Conservation (phyloP, 2,329 filamentous ascomycete genomes). For the Penicillium verrucosum region DNA sequence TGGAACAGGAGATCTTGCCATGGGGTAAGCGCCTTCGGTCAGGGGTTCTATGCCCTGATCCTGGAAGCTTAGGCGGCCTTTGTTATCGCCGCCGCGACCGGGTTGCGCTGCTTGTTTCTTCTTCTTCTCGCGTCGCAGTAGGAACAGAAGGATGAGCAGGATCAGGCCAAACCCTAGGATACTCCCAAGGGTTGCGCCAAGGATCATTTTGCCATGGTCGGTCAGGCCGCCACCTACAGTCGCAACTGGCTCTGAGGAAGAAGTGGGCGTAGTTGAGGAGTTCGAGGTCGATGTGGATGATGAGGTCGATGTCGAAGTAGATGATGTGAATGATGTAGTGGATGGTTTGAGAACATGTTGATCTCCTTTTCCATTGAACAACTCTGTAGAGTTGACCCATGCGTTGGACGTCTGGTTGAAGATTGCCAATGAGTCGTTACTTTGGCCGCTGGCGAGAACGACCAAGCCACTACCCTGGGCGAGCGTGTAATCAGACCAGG, state of each 20-base stretch:
- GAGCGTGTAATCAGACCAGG: constrained; percentile 67
- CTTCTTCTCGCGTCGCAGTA: constrained; percentile 53
- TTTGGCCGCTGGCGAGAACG: constrained; percentile 73
- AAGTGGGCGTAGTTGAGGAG: constrained; percentile 28
- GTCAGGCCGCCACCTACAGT: constrained; percentile 31
- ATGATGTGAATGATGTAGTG: constrained; percentile 19
- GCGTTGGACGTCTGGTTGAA: constrained; percentile 73
- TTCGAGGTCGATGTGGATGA: constrained; percentile 32
- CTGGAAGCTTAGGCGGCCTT: constrained; percentile 53
- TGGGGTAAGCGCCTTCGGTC: constrained; percentile 42
- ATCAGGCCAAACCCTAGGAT: constrained; percentile 70
- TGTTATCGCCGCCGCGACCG: constrained; percentile 49
- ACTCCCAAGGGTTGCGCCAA: constrained; percentile 80
- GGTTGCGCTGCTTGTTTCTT: constrained; percentile 49
- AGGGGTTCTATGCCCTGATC: constrained; percentile 46
- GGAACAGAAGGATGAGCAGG: constrained; percentile 68
- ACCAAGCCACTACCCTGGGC: constrained; percentile 66
- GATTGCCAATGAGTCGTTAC: constrained; percentile 65
- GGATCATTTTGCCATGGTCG: constrained; percentile 54
- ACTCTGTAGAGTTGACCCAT: constrained; percentile 69
- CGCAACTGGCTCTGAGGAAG: constrained; percentile 33
- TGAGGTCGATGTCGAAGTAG: constrained; percentile 31
- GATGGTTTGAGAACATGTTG: constrained; percentile 15
- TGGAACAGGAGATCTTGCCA: constrained; percentile 43
- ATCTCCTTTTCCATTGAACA: constrained; percentile 51